Evolutionary conservation across 139 green algal genomes (phyloP).

Genomic region (Monoraphidium neglectum): DNA sequence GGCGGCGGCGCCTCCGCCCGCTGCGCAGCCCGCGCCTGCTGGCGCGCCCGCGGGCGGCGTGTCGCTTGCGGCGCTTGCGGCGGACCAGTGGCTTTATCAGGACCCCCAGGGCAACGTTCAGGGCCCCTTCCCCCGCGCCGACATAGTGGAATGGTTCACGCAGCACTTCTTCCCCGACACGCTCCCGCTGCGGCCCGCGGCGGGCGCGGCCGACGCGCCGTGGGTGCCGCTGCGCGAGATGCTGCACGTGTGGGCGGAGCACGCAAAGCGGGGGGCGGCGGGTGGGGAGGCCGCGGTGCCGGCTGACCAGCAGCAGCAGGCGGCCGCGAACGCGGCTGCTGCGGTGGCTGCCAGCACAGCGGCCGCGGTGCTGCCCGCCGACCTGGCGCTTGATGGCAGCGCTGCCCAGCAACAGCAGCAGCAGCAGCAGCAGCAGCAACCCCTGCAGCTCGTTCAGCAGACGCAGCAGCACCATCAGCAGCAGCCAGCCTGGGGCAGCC

Average conservation of each 20-base stretch:
- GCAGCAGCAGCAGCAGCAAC: constrained; percentile 16
- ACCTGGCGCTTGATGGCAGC: constrained; percentile 14
- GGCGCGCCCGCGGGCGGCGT: not conserved
- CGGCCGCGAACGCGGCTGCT: not conserved
- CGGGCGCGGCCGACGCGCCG: constrained; percentile 26
- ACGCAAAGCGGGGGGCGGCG: constrained; percentile 9
- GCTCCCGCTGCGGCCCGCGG: constrained; percentile 57
- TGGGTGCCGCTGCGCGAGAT: constrained; percentile 55
- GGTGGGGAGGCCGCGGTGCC: not conserved
- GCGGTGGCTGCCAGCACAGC: too few relatives aligned
- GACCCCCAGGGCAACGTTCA: constrained; percentile 68
- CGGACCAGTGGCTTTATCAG: constrained; percentile 70
- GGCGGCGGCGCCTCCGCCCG: not conserved
- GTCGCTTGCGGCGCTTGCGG: constrained; percentile 6
- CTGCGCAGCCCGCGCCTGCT: not conserved
- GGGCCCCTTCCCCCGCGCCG: constrained; percentile 73
- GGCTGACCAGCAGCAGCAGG: not conserved
- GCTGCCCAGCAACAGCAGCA: not conserved
- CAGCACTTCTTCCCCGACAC: constrained; percentile 77
- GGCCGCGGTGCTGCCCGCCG: constrained; percentile 11
- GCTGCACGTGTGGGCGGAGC: constrained; percentile 52
- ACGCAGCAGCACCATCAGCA: constrained; percentile 6
- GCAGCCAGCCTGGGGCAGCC: constrained; percentile 3
- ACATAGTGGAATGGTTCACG: constrained; percentile 87
- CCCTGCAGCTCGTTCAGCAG: not conserved